Evolutionary conservation across 2,329 filamentous ascomycete genomes (phyloP), one percentile per base, ranked within the genome.

Genomic region (Clarireedia monteithiana): DNA sequence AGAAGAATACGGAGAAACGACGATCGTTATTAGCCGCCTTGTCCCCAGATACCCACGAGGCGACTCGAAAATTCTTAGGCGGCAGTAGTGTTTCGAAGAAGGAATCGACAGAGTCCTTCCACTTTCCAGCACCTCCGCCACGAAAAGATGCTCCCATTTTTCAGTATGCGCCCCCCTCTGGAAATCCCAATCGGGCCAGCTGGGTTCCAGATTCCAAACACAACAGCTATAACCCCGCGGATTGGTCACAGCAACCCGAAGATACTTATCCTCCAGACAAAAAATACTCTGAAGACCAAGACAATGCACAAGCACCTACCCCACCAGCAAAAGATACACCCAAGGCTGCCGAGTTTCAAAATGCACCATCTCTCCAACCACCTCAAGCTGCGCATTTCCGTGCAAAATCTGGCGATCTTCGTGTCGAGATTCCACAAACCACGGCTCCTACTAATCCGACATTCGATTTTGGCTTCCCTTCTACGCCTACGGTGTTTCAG

Each of bases 401-500:
- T 2, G 50, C 57, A 30, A 63, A 56, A 40, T 60, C 63, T 2
- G 50, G 46, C 7, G 60, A 64, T 49, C 55, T 65, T 10, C 60
- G 60, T 26, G 59, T 66, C 24, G 49, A 58, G 24, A 66, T 66
- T 34, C 63, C 63, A 50, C 38, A 55, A 39, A 42, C 53, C 45
- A 47, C 12, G 12, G 48, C 57, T 6, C 40, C 42, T 12, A 36
- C 57, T 9, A 40, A 53, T 5, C 44, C 20, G 61, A 81, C 80
- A n/a, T 88, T 88, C 65, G 84, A 88, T 64, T 89, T 89, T 67
- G 89, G 90, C 17, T 95, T 95, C 71, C 86, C 89, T 0, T 82
- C 83, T 58, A 91, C 89, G 26, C 90, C 91, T 6, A 91, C 89
- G 0, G 85, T 91, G 64, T 89, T 95, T 71, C 90, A 95, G 68